A percentile compares a stretch with the other conserved stretches of the same genome.
Conservation (phyloP, 1,284 basidiomycete genomes). For the Ceratorhiza oryzae-sativae region DNA sequence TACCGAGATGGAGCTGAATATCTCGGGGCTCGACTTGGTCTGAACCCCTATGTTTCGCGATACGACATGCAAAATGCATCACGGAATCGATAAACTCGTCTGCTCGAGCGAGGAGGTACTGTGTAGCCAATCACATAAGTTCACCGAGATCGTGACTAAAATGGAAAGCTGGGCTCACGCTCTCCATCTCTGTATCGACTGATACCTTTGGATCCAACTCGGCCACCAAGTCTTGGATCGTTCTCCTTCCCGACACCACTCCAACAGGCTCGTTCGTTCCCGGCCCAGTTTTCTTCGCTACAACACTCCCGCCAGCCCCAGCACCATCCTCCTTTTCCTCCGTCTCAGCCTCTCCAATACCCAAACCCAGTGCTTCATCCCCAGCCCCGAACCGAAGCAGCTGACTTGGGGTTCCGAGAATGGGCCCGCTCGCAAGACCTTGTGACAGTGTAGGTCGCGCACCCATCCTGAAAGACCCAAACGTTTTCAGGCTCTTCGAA, state of each 20-base stretch:
- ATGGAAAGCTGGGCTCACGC: constrained; percentile 62
- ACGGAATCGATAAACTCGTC: constrained; percentile 98
- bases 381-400: constrained; percentile 34
- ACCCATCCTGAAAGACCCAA: constrained; percentile 33
- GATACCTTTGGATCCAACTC: constrained; percentile 90
- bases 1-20: constrained; percentile 91
- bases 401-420: constrained; percentile 35
- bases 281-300: constrained; percentile 22
- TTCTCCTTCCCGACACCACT: constrained; percentile 20
- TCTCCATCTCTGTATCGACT: constrained; percentile 89
- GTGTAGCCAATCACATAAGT: not conserved
- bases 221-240: constrained; percentile 86
- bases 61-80: constrained; percentile 86
- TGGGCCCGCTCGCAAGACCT: constrained; percentile 40
- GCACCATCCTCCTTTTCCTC: constrained; percentile 37
- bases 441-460: constrained; percentile 43
- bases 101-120: constrained; percentile 89
- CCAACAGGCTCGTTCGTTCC: constrained; percentile 3
- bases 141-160: too few species aligned
- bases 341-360: constrained; percentile 31
- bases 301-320: constrained; percentile 18
- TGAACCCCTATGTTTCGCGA: constrained; percentile 91
- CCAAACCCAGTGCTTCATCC: constrained; percentile 36
- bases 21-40: constrained; percentile 93
- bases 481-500: constrained; percentile 32